Conservation (phyloP, 257 asterid genomes). For the Solanum appendiculatum region DNA sequence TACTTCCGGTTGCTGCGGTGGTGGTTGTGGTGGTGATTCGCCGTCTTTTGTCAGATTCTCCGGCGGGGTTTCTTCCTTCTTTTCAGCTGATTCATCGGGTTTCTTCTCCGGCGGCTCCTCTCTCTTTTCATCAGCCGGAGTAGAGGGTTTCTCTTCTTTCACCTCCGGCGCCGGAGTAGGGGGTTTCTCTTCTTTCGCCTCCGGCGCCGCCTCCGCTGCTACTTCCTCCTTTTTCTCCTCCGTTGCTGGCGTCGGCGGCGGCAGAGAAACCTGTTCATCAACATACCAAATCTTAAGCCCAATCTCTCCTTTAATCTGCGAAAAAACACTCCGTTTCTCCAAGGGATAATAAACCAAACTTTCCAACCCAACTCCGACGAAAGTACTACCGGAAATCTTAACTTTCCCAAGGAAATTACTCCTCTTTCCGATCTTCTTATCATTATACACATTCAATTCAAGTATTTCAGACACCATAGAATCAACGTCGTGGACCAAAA, state of each 20-base stretch:
- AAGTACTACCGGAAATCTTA: constrained; percentile 56
- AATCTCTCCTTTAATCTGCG: constrained; percentile 87
- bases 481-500: constrained; percentile 48
- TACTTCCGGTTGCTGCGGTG: background rate
- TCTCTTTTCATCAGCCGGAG: constrained; percentile 18
- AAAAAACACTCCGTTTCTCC: constrained; percentile 87
- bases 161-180: constrained; percentile 23
- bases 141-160: constrained; percentile 24
- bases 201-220: constrained; percentile 8
- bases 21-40: constrained; percentile 10
- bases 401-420: constrained; percentile 80
- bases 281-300: constrained; percentile 58
- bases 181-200: constrained; percentile 33
- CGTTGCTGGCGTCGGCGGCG: background rate
- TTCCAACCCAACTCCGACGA: constrained; percentile 46
- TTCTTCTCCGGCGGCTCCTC: constrained; percentile 18
- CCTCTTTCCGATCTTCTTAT: constrained; percentile 57
- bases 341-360: constrained; percentile 66
- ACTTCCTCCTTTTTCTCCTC: constrained; percentile 27
- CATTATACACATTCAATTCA: constrained; percentile 71
- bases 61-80: constrained; percentile 51
- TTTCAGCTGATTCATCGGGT: constrained; percentile 6
- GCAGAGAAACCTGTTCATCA: constrained; percentile 42
- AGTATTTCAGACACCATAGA: constrained; percentile 44
- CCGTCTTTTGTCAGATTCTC: constrained; percentile 18